These are phyloP conservation scores for Xeromyces bisporus DNA, from an alignment of 495 filamentous ascomycete species.

Conservation along the genomic window DNA sequence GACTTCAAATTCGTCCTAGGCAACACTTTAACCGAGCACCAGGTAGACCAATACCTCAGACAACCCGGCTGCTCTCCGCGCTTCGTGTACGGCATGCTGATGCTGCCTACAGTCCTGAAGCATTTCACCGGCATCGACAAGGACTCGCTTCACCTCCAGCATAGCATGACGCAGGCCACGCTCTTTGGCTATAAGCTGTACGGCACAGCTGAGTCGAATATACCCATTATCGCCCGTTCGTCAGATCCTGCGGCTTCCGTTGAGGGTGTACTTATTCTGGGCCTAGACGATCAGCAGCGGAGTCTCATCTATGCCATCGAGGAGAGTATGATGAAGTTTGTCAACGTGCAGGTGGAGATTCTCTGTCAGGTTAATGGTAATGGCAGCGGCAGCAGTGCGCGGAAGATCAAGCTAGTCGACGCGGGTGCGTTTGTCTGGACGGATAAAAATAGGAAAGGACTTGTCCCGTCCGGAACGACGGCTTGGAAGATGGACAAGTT, in stretches of 20 bases:
- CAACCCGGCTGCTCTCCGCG: slow-evolving; percentile 7
- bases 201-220: slow-evolving; percentile 2
- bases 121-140: slow-evolving; percentile 9
- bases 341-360: slow-evolving; percentile 11
- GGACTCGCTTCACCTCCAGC: slow-evolving; percentile 3
- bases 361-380: slow-evolving; percentile 1
- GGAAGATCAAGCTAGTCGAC: not conserved
- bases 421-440: not conserved
- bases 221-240: slow-evolving; percentile 10
- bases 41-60: slow-evolving; percentile 4
- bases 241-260: slow-evolving; percentile 6
- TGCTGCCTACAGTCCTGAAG: slow-evolving; percentile 17
- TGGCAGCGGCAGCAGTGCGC: not conserved
- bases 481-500: not conserved
- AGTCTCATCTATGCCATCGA: slow-evolving; percentile 13
- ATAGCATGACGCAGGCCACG: slow-evolving; percentile 12
- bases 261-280: slow-evolving; percentile 16
- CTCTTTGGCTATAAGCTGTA: slow-evolving; percentile 11
- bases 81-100: slow-evolving; percentile 13
- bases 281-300: slow-evolving; percentile 9
- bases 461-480: not conserved
- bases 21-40: slow-evolving; percentile 6
- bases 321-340: slow-evolving; percentile 6
- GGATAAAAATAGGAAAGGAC: not conserved
- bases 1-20: slow-evolving; percentile 7